These are phyloP conservation scores for Emericellopsis atlantica DNA, from an alignment of 2,329 filamentous ascomycete species.

Conservation along the genomic window DNA sequence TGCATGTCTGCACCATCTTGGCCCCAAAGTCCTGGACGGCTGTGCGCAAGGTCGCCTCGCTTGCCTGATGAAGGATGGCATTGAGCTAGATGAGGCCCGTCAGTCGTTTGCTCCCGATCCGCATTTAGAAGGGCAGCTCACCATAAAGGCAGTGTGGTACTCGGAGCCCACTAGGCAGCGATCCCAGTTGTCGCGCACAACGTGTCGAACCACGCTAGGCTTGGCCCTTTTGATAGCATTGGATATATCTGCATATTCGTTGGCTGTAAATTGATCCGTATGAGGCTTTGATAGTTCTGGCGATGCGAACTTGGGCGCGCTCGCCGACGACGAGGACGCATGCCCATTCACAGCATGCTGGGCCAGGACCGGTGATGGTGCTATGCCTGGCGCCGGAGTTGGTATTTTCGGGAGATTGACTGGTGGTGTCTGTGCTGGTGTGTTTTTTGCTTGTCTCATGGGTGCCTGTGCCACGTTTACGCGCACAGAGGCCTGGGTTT, in stretches of 20 bases:
- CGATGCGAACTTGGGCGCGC: background rate
- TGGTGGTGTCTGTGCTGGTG: too few relatives aligned
- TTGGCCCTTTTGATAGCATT: slow-evolving; percentile 23
- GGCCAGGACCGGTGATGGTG: too few relatives aligned
- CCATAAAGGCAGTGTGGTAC: slow-evolving; percentile 34
- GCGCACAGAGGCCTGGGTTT: too few relatives aligned
- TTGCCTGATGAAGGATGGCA: slow-evolving; percentile 31
- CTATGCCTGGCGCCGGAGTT: too few relatives aligned
- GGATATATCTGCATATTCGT: slow-evolving; percentile 10
- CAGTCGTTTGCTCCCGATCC: slow-evolving; percentile 9
- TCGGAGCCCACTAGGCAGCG: slow-evolving; percentile 36
- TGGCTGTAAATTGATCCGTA: background rate
- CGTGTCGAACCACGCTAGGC: slow-evolving; percentile 31
- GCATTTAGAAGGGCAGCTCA: background rate
- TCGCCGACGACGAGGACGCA: background rate
- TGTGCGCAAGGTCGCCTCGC: slow-evolving; percentile 19
- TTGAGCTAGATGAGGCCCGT: slow-evolving; percentile 28
- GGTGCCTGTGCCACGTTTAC: too few relatives aligned
- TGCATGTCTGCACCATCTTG: slow-evolving; percentile 26
- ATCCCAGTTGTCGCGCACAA: slow-evolving; percentile 36
- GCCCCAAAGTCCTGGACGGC: slow-evolving; percentile 32
- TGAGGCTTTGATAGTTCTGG: background rate
- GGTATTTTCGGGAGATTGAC: too few relatives aligned
- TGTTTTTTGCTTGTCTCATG: too few relatives aligned
- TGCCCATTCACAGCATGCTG: too few relatives aligned